Evolutionary conservation across 768 basidiomycete genomes (phyloP).

Genomic region (Boletus sp.): DNA sequence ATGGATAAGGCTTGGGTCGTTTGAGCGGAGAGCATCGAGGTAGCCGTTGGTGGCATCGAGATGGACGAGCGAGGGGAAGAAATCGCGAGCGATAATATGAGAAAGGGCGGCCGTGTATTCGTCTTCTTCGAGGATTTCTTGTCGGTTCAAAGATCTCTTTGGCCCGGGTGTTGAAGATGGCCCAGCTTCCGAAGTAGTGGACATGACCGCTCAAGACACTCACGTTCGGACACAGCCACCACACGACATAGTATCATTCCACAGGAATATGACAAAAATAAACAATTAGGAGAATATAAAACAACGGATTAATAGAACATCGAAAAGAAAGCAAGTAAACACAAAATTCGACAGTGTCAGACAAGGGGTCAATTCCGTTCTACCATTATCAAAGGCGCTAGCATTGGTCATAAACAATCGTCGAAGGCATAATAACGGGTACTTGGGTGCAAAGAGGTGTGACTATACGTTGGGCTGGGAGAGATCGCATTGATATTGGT

Average conservation of each 20-base stretch:
- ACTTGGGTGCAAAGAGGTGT: slow-evolving; percentile 5
- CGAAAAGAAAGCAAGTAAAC: slow-evolving; percentile 10
- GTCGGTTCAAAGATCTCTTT: slow-evolving; percentile 66
- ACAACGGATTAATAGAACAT: slow-evolving; percentile 14
- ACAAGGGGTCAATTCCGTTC: slow-evolving; percentile 4
- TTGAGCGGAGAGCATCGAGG: slow-evolving; percentile 73
- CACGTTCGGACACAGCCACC: slow-evolving; percentile 13
- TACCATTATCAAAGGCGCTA: slow-evolving; percentile 22
- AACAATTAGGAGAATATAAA: slow-evolving; percentile 12
- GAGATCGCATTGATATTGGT: slow-evolving; percentile 18
- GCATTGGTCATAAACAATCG: slow-evolving; percentile 25
- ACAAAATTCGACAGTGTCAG: slow-evolving; percentile 7
- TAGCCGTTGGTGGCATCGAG: slow-evolving; percentile 87
- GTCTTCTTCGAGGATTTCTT: slow-evolving; percentile 83
- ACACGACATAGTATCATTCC: background rate
- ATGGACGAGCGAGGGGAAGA: slow-evolving; percentile 92
- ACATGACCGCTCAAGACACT: slow-evolving; percentile 23
- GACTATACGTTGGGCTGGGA: slow-evolving; percentile 7
- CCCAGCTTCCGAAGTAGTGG: slow-evolving; percentile 27
- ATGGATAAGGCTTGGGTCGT: slow-evolving; percentile 74
- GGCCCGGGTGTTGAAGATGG: slow-evolving; percentile 25
- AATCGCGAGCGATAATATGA: slow-evolving; percentile 93
- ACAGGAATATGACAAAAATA: slow-evolving; percentile 17
- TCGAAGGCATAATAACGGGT: slow-evolving; percentile 18
- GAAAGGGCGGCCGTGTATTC: slow-evolving; percentile 91